Evolutionary conservation across 176 grass and related monocot species (phyloP).

Genomic region (Eremochloa ophiuroides): DNA sequence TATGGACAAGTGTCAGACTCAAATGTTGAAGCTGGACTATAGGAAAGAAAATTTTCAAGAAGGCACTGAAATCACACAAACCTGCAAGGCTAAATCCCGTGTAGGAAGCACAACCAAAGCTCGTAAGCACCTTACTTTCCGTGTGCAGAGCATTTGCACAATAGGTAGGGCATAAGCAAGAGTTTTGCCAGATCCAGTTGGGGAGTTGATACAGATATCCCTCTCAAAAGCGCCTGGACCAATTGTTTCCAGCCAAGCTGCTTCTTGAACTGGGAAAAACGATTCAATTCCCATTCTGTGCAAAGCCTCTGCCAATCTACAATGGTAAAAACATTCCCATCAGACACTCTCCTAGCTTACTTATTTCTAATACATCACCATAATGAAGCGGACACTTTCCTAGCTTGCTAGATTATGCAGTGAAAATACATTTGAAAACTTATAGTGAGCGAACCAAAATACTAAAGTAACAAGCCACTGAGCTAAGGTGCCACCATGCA

Average conservation of each 20-base stretch:
- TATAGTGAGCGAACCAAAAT: neutral
- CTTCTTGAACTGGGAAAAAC: constrained; percentile 74
- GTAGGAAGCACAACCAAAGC: constrained; percentile 89
- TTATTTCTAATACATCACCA: neutral
- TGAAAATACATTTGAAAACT: neutral
- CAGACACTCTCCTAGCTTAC: neutral
- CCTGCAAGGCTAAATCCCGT: constrained; percentile 87
- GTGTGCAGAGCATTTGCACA: constrained; percentile 55
- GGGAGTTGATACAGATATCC: constrained; percentile 94
- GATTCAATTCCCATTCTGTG: constrained; percentile 63
- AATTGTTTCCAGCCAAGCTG: constrained; percentile 77
- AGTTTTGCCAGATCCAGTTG: constrained; percentile 92
- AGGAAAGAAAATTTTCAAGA: constrained; percentile 1
- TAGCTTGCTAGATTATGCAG: neutral
- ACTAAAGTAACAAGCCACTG: neutral
- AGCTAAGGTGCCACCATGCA: neutral
- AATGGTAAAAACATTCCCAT: constrained; percentile 11
- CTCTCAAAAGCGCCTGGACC: constrained; percentile 87
- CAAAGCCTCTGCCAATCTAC: constrained; percentile 66
- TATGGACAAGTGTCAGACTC: neutral
- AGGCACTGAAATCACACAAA: constrained; percentile 23
- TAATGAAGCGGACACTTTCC: neutral
- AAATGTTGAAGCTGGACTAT: neutral
- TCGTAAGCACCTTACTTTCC: constrained; percentile 66
- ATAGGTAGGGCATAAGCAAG: constrained; percentile 92